These are phyloP conservation scores for Colletotrichum sp. DNA, from an alignment of 2,329 filamentous ascomycete genomes.

Conservation along the genomic window DNA sequence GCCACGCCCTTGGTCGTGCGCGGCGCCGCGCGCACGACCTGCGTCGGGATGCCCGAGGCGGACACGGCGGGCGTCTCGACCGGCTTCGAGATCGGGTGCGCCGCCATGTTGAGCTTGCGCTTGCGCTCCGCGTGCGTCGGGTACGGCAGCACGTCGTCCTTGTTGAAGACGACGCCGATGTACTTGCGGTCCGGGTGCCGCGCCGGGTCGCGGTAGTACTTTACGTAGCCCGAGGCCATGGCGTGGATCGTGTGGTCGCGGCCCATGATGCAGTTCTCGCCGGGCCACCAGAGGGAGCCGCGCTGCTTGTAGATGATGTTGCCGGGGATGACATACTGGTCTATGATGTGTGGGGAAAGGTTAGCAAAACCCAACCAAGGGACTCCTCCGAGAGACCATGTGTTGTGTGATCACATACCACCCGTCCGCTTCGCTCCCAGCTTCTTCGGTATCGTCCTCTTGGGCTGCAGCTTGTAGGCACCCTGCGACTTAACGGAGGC, in stretches of 20 bases:
- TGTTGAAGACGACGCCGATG: constrained; percentile 91
- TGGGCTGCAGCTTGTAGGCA: constrained; percentile 68
- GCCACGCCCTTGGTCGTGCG: constrained; percentile 34
- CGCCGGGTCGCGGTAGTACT: constrained; percentile 91
- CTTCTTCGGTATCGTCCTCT: constrained; percentile 75
- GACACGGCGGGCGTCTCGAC: constrained; percentile 45
- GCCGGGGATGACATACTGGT: constrained; percentile 91
- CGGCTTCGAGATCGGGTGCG: constrained; percentile 47
- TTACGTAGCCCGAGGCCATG: constrained; percentile 85
- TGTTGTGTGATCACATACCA: constrained; percentile 61
- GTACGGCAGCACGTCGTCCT: constrained; percentile 79
- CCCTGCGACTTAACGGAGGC: constrained; percentile 70
- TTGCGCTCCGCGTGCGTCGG: constrained; percentile 75
- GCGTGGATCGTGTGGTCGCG: constrained; percentile 97
- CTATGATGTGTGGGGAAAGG: constrained; percentile 44
- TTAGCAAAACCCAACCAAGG: background rate
- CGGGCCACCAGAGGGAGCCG: constrained; percentile 92
- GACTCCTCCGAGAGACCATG: background rate
- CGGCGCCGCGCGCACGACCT: constrained; percentile 42
- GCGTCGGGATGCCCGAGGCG: constrained; percentile 55
- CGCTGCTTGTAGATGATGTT: constrained; percentile 99
- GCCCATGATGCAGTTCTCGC: constrained; percentile 94
- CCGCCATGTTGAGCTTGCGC: constrained; percentile 77
- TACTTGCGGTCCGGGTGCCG: constrained; percentile 88
- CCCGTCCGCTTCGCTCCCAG: constrained; percentile 92